Base-by-base conservation (phyloP, 805 yeast genomes). In the Schizosaccharomyces octosporus region DNA sequence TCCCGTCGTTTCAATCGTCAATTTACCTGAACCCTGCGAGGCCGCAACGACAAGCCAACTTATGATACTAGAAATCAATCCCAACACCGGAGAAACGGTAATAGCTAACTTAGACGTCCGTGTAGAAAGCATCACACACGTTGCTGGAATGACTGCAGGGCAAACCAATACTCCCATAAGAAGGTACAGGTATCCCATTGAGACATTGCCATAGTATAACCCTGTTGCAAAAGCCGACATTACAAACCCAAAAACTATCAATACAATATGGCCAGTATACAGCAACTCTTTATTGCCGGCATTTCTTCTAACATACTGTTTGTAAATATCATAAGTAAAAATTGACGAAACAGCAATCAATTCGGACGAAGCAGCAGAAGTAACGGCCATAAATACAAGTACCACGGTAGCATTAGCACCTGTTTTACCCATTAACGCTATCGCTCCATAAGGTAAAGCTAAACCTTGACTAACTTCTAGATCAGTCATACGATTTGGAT, bases 301-400 rank as follows among this genome's bases (percentile, higher is more conserved):
- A 17, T 74, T 73, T 45, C 94, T 93, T 67, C 84, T 79, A 65
- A 87, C 72, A 72, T 87, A 86, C 45, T 81, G 79, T 71, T 85
- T 79, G 78, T 82, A 86, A 64, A 86, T 76, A 72, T 86, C 95
- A 67, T 85, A 87, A 55, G 93, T 82, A 72, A 80, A 79, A 62
- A 87, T 79, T 1, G 93, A 81, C 2, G 90, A 83, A 29, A 85
- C 88, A 3, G 94, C 84, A 70, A 87, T 84, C 65, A 87, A 77
- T 71, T 86, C 94, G 54, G 94, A 88, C 43, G 89, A 82, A 80
- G 85, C 80, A 48, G 95, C 95, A 55, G 89, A 83, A 0, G 95
- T 86, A 59, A 83, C 87, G 58, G 95, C 93, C 85, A 84, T 83
- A 72, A 86, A 87, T 27, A 85, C 78, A 73, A 87, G 72, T 43